These are phyloP conservation scores for Brettanomyces nanus DNA, from an alignment of 805 yeast species.

Conservation along the genomic window DNA sequence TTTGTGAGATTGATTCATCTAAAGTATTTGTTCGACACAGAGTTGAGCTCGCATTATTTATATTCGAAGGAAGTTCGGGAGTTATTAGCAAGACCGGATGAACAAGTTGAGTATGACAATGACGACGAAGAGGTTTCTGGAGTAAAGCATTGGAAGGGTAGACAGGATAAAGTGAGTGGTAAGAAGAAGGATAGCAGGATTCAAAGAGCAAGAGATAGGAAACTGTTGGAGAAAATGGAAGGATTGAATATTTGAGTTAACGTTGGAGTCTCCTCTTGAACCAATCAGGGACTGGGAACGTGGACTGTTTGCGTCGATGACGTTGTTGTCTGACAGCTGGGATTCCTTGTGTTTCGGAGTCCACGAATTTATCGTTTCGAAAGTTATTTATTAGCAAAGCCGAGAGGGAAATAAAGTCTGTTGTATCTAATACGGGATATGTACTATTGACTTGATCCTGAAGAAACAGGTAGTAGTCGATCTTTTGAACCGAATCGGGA, in stretches of 20 bases:
- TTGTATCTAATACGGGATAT: background rate
- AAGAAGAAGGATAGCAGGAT: constrained; percentile 20
- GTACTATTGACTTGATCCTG: constrained; percentile 9
- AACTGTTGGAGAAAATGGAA: constrained; percentile 13
- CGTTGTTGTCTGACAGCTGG: too few relatives aligned
- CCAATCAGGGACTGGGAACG: constrained; percentile 7
- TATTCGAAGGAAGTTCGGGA: constrained; percentile 18
- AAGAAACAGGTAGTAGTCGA: constrained; percentile 13
- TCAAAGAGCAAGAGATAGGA: constrained; percentile 19
- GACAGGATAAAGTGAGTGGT: constrained; percentile 11
- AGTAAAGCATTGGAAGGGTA: constrained; percentile 12
- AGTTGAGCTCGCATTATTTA: constrained; percentile 41
- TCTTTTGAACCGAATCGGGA: constrained; percentile 4
- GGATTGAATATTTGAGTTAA: background rate
- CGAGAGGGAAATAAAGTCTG: constrained; percentile 5
- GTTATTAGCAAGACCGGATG: constrained; percentile 15
- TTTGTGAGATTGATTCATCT: constrained; percentile 39
- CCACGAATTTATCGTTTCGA: constrained; percentile 8
- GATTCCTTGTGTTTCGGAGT: too few relatives aligned
- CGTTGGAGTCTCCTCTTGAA: background rate
- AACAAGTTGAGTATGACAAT: constrained; percentile 6
- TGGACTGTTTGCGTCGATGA: constrained; percentile 7
- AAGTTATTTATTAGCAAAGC: constrained; percentile 8
- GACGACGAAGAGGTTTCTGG: constrained; percentile 10
- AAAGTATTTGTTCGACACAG: constrained; percentile 44